Base-by-base conservation (phyloP, 2,329 filamentous ascomycete species). In the Didymosphaeria variabile region DNA sequence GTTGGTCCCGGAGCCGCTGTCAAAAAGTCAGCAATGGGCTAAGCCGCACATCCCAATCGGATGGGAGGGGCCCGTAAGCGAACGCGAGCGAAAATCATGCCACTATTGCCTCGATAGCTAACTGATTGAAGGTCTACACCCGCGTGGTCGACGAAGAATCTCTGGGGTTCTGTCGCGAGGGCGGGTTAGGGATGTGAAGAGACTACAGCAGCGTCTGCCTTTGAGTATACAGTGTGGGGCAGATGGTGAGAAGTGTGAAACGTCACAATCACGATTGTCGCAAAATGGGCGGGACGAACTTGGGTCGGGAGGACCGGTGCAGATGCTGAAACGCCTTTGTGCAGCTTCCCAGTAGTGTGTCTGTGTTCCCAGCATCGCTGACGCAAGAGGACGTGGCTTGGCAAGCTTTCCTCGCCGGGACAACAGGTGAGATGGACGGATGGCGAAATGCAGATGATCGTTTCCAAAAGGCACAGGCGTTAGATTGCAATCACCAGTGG, bases 361-460 rank as follows among this genome's bases (percentile, higher is more conserved):
- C 12, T 46, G 52, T 55, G 52, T 23, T 32, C 40, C 29, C 40
- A 34, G 42, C n/a, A 23, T 21, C 17, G 51, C 56, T 60, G 58
- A 55, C 47, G 50, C 47, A 57, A 59, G 53, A 45, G 40, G 44
- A 34, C 54, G 38, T 55, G 56, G 61, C 66, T 70, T 71, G 67
- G 69, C 66, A 62, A 59, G 59, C 61, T 65, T 63, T 64, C 57
- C 61, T 54, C 57, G 54, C 42, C 53, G 57, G 59, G 62, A 54
- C 61, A 59, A 40, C 53, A 55, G 40, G 26, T 23, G 53, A 54
- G 51, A 46, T 40, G 3, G 29, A 34, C n/a, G 6, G 47, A n/a
- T 38, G 32, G 19, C 15, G 38, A 44, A n/a, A 29, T n/a, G 47
- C 44, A 44, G 40, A n/a, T 44, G 44, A 50, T 40, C 17, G 34